phyloP scores from a whole-genome alignment of 306 rosid species.

The Cyclanthera cordifolia region DNA sequence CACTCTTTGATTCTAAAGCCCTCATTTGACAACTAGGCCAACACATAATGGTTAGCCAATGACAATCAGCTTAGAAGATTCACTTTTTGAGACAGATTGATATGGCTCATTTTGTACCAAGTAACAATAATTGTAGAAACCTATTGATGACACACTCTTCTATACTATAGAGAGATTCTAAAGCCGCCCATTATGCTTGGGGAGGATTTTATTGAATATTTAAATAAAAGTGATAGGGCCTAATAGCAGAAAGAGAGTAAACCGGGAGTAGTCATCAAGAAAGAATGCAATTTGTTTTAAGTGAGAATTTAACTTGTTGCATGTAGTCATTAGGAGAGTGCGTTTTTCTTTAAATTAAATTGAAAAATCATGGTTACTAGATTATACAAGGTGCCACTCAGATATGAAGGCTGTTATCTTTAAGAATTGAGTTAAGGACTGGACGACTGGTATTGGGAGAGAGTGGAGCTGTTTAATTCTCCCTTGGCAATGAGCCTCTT shows the following conservation, averaged over 20 bases:
- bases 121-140: background rate
- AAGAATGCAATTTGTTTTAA: no score
- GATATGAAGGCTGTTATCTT: background rate
- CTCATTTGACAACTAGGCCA: no score
- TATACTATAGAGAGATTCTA: background rate
- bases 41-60: no score
- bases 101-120: background rate
- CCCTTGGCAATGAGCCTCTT: background rate
- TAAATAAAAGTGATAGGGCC: background rate
- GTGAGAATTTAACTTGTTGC: background rate
- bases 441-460: background rate
- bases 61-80: background rate
- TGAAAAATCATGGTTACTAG: no score
- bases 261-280: no score
- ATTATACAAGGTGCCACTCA: no score
- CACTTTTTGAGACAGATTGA: background rate
- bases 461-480: background rate
- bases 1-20: no score
- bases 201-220: background rate
- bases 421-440: no score
- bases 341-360: no score
- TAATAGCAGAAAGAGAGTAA: no score
- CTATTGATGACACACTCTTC: background rate
- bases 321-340: background rate
- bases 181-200: background rate